Conservation (phyloP, 768 basidiomycete species). For the Termitomyces sp. region DNA sequence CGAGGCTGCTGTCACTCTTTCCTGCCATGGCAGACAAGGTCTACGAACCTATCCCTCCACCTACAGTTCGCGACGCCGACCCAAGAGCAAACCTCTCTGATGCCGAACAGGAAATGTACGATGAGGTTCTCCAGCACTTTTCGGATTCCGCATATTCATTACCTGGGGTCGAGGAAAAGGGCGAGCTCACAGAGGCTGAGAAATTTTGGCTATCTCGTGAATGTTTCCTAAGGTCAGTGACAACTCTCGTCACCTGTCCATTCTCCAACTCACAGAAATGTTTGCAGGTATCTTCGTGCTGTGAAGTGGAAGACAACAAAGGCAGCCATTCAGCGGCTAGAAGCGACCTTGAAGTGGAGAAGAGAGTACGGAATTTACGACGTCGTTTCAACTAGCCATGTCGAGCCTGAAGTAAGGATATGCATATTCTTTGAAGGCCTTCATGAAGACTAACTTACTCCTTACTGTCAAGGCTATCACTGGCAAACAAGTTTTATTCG, state of each 20-base stretch:
- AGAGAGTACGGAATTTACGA: conserved; percentile 76
- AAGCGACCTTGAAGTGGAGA: conserved; percentile 75
- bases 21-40: conserved; percentile 21
- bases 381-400: conserved; percentile 49
- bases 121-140: conserved; percentile 60
- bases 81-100: conserved; percentile 36
- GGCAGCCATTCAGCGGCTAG: conserved; percentile 64
- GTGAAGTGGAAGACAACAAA: conserved; percentile 62
- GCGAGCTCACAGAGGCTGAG: conserved; percentile 57
- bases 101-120: conserved; percentile 45
- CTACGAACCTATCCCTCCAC: conserved; percentile 30
- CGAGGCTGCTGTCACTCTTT: neutral
- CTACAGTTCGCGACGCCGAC: conserved; percentile 22
- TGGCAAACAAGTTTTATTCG: conserved; percentile 78
- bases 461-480: conserved; percentile 56
- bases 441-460: neutral
- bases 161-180: conserved; percentile 38
- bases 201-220: conserved; percentile 81
- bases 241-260: neutral
- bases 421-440: neutral
- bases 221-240: conserved; percentile 60
- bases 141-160: conserved; percentile 45
- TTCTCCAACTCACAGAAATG: neutral
- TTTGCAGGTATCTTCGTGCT: conserved; percentile 66
- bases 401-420: conserved; percentile 67